phyloP scores from a whole-genome alignment of 805 yeast genomes.

The Myxozyma lipomycoides region DNA sequence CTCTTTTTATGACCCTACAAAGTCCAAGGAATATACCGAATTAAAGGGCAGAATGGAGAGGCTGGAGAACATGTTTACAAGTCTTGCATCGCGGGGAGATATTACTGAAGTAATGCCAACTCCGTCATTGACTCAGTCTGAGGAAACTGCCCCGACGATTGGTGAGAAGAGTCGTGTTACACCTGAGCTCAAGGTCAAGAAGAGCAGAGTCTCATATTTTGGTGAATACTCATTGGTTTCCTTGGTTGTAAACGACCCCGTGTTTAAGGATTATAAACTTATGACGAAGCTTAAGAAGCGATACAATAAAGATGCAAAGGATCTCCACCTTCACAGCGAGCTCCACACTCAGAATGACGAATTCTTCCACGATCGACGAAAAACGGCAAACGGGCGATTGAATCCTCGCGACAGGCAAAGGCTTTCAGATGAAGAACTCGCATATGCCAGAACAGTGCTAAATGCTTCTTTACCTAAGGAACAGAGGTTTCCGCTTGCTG shows the following conservation, averaged over 20 bases:
- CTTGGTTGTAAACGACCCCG: not conserved
- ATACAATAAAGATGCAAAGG: not conserved
- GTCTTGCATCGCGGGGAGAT: not conserved
- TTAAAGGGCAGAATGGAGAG: constrained; percentile 20
- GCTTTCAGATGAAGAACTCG: constrained; percentile 5
- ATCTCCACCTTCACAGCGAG: not conserved
- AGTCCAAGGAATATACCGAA: constrained; percentile 13
- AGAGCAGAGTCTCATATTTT: constrained; percentile 13
- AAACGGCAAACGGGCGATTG: too few relatives aligned
- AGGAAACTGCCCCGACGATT: too few relatives aligned
- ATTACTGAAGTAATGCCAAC: too few relatives aligned
- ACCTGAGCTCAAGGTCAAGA: constrained; percentile 14
- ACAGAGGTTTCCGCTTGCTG: constrained; percentile 23
- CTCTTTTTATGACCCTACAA: not conserved
- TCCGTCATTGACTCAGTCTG: too few relatives aligned
- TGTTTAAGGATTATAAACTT: too few relatives aligned
- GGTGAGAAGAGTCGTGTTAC: too few relatives aligned
- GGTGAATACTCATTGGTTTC: constrained; percentile 12
- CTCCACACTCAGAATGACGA: not conserved
- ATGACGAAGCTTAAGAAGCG: constrained; percentile 1
- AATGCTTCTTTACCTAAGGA: constrained; percentile 3
- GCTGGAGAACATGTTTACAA: constrained; percentile 7
- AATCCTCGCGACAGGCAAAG: too few relatives aligned
- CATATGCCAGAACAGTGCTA: constrained; percentile 1
- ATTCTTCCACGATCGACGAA: too few relatives aligned